Evolutionary conservation across 805 yeast species (phyloP).

Genomic region (Zygosaccharomyces kombuchaensis): DNA sequence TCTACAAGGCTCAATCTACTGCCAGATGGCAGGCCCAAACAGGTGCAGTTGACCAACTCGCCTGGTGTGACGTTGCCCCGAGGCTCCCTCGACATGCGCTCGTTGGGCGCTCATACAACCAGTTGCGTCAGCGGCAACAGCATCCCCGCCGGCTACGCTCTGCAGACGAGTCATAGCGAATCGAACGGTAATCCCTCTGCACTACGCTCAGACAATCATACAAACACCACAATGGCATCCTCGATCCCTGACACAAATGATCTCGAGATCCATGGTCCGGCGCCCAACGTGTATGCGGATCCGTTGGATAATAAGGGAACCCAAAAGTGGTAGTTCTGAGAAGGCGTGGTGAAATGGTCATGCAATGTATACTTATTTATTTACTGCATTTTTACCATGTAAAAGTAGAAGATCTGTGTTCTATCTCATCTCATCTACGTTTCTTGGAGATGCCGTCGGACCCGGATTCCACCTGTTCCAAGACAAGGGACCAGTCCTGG

Average conservation of each 20-base stretch:
- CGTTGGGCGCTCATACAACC: background rate
- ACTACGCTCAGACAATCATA: constrained; percentile 19
- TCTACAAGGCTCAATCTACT: constrained; percentile 23
- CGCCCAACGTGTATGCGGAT: constrained; percentile 12
- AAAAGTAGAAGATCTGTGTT: background rate
- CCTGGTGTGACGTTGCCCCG: background rate
- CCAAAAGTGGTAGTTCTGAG: constrained; percentile 2
- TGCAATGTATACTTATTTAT: background rate
- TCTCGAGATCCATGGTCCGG: constrained; percentile 15
- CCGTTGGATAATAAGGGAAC: constrained; percentile 6
- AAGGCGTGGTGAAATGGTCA: background rate
- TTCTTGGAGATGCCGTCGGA: constrained; percentile 2
- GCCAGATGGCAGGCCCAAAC: constrained; percentile 15
- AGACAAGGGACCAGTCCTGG: constrained; percentile 45
- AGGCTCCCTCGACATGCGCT: constrained; percentile 3
- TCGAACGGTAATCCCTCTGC: constrained; percentile 10
- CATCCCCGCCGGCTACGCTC: constrained; percentile 1
- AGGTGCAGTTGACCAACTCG: constrained; percentile 1
- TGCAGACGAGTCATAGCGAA: constrained; percentile 5
- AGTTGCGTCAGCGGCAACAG: constrained; percentile 3
- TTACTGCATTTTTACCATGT: background rate
- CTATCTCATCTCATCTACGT: background rate
- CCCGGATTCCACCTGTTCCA: constrained; percentile 15
- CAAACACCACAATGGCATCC: constrained; percentile 22
- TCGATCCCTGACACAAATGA: constrained; percentile 28